Conservation (phyloP, 2,329 filamentous ascomycete genomes). For the Ustilaginoidea virens region DNA sequence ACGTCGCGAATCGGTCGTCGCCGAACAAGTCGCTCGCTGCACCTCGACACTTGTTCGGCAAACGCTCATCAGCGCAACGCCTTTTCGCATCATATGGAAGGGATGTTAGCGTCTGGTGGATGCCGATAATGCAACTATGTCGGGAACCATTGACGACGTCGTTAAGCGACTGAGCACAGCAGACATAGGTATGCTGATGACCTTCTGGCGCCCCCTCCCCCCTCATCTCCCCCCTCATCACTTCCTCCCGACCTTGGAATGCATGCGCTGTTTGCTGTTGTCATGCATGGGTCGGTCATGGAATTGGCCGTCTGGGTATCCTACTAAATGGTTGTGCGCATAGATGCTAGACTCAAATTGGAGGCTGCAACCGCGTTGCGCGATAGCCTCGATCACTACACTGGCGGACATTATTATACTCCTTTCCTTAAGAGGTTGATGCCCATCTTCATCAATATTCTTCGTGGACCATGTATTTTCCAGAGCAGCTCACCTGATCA, state of each 20-base stretch:
- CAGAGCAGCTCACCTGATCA: constrained; percentile 83
- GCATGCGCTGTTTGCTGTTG: too few species aligned
- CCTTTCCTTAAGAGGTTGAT: constrained; percentile 77
- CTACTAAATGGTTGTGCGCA: constrained; percentile 6
- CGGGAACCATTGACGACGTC: constrained; percentile 46
- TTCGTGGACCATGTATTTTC: constrained; percentile 79
- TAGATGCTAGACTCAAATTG: constrained; percentile 69
- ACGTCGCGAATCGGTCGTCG: constrained; percentile 5
- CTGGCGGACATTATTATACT: constrained; percentile 58
- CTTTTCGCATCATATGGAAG: constrained; percentile 18
- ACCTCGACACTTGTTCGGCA: constrained; percentile 4
- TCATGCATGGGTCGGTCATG: too few species aligned
- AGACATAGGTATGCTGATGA: constrained; percentile 33
- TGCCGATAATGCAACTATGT: constrained; percentile 41
- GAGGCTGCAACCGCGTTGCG: constrained; percentile 75
- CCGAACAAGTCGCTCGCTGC: constrained; percentile 6
- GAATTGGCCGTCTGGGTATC: too few species aligned
- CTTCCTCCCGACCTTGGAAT: too few species aligned
- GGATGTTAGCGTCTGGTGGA: constrained; percentile 17
- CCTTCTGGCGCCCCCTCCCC: constrained; percentile 9
- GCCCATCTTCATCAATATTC: constrained; percentile 73
- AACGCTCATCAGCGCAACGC: constrained; percentile 8
- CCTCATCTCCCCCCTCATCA: neutral
- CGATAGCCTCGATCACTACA: constrained; percentile 84
- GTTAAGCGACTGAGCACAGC: constrained; percentile 41